A percentile compares a stretch with the other conserved stretches of the same genome.
phyloP scores from a whole-genome alignment of 1,139 yeast genomes.

The Kluyveromyces sp. region DNA sequence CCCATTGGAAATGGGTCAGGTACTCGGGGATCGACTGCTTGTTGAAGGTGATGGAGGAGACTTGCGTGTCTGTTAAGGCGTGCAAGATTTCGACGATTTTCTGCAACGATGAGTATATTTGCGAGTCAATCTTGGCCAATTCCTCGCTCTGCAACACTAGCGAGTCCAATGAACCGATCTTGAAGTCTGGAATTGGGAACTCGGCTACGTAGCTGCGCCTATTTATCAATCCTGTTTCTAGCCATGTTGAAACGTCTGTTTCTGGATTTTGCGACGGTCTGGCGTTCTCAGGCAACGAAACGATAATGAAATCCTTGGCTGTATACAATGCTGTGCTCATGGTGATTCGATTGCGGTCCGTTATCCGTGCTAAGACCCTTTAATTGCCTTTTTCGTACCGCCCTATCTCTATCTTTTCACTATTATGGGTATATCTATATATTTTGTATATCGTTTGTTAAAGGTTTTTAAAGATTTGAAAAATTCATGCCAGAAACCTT shows the following conservation, averaged over 20 bases:
- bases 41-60: slow-evolving; percentile 43
- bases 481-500: no score
- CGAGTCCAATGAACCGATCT: slow-evolving; percentile 90
- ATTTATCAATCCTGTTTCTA: slow-evolving; percentile 28
- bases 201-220: slow-evolving; percentile 32
- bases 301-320: slow-evolving; percentile 32
- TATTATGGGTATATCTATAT: no score
- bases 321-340: slow-evolving; percentile 9
- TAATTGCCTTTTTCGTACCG: no score
- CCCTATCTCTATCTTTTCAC: no score
- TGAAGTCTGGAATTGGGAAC: slow-evolving; percentile 74
- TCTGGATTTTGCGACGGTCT: slow-evolving; percentile 40
- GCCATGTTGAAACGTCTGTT: slow-evolving; percentile 34
- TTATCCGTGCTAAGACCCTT: no score
- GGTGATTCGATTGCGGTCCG: neutral
- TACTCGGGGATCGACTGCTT: slow-evolving; percentile 45
- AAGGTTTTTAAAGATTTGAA: no score
- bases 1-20: slow-evolving; percentile 77
- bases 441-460: no score
- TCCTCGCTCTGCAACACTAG: slow-evolving; percentile 89
- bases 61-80: slow-evolving; percentile 37
- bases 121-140: slow-evolving; percentile 68
- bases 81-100: slow-evolving; percentile 74
- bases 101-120: slow-evolving; percentile 56
- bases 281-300: slow-evolving; percentile 43